Base-by-base conservation (phyloP, 148 eudicot genomes). In the Vaccinium corymbosum region DNA sequence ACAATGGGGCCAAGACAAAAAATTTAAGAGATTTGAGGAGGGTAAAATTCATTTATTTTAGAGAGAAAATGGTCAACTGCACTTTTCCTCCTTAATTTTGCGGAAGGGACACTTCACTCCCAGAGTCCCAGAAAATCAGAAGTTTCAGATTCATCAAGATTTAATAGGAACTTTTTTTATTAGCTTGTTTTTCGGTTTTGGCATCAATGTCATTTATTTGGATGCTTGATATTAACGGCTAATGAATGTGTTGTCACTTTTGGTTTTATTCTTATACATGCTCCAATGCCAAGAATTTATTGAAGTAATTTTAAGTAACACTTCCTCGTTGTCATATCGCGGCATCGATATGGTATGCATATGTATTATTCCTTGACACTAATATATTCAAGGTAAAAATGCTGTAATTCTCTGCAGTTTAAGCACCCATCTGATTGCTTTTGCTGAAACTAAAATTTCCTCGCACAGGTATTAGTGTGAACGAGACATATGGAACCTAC, bases 391-490 rank as follows among this genome's bases (percentile, higher is more conserved):
- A 42, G 52, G 7, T 50, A 2, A 55, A 17, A 17, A 55, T 3
- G 59, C 59, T 14, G 17, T 14, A 17, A 50, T 50, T 50, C 52
- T 9, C 52, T 9, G 52, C 52, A 7, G 52, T 50, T 50, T 7
- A 50, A 50, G 52, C 52, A 50, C 52, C 52, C 52, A 50, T 50
- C 52, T 9, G 11, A 50, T 55, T 55, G 59, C 59, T 55, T 55
- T 15, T 55, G 59, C 19, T 55, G 59, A 55, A 25, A 66, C 3
- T 64, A 9, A 66, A 49, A 29, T 7, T 59, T 20, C 19, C 35
- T 48, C 35, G 57, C 46, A n/a, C 87, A 95, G 98, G 98, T 64
- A 93, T 95, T 75, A 91, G 87, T 75, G 85, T 91, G 11, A 91
- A 95, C 72, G 66, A 87, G 51, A 85, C 93, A 11, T 93, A 95